Evolutionary conservation across 345 rosid genomes (phyloP).

Genomic region (Rhizophora apiculata): DNA sequence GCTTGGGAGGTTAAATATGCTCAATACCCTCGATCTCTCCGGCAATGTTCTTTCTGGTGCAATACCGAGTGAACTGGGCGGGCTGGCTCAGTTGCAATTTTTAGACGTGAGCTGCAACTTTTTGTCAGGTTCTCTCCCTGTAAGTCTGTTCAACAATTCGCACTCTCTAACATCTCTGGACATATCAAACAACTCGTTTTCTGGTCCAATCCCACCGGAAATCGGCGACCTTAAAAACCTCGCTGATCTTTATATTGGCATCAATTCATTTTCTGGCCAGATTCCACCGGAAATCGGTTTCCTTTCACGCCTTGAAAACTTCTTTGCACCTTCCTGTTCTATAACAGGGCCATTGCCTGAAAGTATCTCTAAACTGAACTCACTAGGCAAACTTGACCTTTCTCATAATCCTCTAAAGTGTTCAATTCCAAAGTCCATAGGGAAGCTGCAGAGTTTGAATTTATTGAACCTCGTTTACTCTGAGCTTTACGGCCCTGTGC

Average conservation of each 20-base stretch:
- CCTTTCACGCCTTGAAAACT: conserved; percentile 48
- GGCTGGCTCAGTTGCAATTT: conserved; percentile 43
- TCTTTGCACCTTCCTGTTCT: conserved; percentile 51
- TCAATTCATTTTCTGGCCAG: conserved; percentile 58
- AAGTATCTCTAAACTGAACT: conserved; percentile 41
- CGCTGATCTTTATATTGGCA: conserved; percentile 65
- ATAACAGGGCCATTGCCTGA: conserved; percentile 76
- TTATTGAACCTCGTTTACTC: conserved; percentile 57
- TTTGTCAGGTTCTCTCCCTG: conserved; percentile 67
- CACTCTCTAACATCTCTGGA: conserved; percentile 54
- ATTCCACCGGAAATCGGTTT: conserved; percentile 70
- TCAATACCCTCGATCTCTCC: conserved; percentile 66
- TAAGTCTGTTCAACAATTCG: conserved; percentile 40
- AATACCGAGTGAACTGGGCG: conserved; percentile 48
- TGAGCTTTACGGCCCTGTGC: conserved; percentile 62
- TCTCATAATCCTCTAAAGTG: conserved; percentile 77
- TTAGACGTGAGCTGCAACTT: conserved; percentile 60
- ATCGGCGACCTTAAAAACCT: conserved; percentile 57
- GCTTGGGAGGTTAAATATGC: conserved; percentile 43
- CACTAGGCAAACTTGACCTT: conserved; percentile 61
- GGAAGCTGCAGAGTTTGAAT: conserved; percentile 46
- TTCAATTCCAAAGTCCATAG: conserved; percentile 54
- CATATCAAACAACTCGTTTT: conserved; percentile 68
- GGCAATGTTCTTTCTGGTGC: conserved; percentile 48
- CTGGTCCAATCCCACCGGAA: conserved; percentile 57